phyloP scores from a whole-genome alignment of 305 asterid species.

The Coffea humblotiana region DNA sequence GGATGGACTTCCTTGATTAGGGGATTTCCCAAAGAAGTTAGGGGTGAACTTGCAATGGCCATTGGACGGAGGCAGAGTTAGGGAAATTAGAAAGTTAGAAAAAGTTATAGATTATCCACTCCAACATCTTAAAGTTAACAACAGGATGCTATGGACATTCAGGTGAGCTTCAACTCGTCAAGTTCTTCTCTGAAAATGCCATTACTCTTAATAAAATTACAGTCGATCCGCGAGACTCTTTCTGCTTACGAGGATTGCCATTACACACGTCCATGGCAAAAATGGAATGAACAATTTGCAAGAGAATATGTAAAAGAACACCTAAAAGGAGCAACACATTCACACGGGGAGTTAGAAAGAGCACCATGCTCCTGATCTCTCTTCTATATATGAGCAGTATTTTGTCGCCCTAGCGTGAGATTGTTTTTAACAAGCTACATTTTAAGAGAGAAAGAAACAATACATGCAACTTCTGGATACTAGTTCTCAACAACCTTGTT shows the following conservation, averaged over 20 bases:
- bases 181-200: constrained; percentile 1
- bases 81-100: background rate
- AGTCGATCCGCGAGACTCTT: background rate
- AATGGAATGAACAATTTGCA: background rate
- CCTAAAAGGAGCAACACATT: background rate
- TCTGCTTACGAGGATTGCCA: background rate
- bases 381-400: no score
- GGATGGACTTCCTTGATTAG: constrained; percentile 1
- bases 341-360: background rate
- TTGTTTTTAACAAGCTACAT: no score
- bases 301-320: background rate
- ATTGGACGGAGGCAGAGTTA: no score
- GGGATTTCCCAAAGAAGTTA: constrained; percentile 2
- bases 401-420: no score
- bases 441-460: no score
- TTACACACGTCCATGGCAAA: background rate
- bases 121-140: constrained; percentile 3
- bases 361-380: no score
- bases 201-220: background rate
- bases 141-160: constrained; percentile 9
- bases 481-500: no score
- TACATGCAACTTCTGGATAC: no score
- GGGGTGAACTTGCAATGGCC: background rate
- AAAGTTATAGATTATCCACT: background rate
- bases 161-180: background rate